phyloP scores from a whole-genome alignment of 2,329 filamentous ascomycete species.

The Nannizziopsis arthrosporioides region DNA sequence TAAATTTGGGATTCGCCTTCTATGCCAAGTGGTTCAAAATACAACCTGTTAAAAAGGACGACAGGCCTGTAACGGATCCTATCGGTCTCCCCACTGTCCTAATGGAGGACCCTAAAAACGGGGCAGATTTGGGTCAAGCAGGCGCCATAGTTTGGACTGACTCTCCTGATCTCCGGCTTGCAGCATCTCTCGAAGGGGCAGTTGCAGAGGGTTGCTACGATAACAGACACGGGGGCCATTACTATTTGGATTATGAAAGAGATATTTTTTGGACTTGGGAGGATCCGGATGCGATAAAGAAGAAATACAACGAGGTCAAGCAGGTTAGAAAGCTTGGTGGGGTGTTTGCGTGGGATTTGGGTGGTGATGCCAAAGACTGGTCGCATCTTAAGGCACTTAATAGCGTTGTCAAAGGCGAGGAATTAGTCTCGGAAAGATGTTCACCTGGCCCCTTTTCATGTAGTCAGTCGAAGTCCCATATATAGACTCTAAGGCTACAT shows the following conservation, averaged over 20 bases:
- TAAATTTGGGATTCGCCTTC: conserved; percentile 57
- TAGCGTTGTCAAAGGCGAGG: conserved; percentile 1
- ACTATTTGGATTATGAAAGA: conserved; percentile 52
- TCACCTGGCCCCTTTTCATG: too few relatives aligned
- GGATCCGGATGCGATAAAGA: conserved; percentile 46
- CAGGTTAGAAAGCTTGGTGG: conserved; percentile 49
- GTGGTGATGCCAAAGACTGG: conserved; percentile 47
- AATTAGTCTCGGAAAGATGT: background rate
- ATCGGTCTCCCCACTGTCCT: conserved; percentile 49
- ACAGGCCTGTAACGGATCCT: conserved; percentile 22
- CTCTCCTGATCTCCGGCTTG: conserved; percentile 10
- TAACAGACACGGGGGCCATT: conserved; percentile 48
- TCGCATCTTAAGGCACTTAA: conserved; percentile 35
- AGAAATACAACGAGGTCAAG: conserved; percentile 53
- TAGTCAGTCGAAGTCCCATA: too few relatives aligned
- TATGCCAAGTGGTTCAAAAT: conserved; percentile 58
- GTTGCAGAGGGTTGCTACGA: conserved; percentile 46
- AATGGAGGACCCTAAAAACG: conserved; percentile 47
- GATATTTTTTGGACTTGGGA: conserved; percentile 66
- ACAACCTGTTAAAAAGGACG: conserved; percentile 38
- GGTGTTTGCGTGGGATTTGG: conserved; percentile 64
- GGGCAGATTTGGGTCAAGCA: conserved; percentile 46
- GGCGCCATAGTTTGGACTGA: conserved; percentile 39
- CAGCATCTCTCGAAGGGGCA: conserved; percentile 29
- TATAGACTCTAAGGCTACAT: too few relatives aligned